Conservation (phyloP, 768 basidiomycete genomes). For the Phylloporus scabripes region DNA sequence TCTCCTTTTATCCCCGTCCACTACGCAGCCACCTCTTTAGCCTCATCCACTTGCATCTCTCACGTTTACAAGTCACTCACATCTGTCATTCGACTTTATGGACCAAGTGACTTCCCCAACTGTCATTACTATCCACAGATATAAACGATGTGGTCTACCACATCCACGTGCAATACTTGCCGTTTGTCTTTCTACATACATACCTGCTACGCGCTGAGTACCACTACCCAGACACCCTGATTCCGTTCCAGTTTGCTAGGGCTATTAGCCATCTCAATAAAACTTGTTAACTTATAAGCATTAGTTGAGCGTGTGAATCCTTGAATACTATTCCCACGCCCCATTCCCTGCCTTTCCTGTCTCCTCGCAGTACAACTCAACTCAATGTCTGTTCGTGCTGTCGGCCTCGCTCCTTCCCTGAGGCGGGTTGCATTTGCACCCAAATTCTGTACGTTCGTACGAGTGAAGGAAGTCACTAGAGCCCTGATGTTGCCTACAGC, state of each 20-base stretch:
- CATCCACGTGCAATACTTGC: constrained; percentile 6
- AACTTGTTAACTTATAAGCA: not conserved
- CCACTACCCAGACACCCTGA: constrained; percentile 1
- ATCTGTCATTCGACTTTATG: constrained; percentile 1
- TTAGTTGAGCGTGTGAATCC: constrained; percentile 9
- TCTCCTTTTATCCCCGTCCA: not conserved
- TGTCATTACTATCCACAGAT: constrained; percentile 15
- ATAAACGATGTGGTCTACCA: constrained; percentile 8
- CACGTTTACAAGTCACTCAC: not conserved
- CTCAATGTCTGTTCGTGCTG: constrained; percentile 34
- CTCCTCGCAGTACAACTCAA: not conserved
- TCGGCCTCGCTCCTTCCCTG: constrained; percentile 55
- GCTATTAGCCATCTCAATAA: not conserved
- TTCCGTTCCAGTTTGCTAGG: not conserved
- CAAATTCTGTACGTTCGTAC: constrained; percentile 23
- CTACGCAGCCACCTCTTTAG: not conserved
- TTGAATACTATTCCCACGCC: constrained; percentile 17
- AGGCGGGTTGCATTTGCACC: constrained; percentile 43
- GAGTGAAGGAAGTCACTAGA: not conserved
- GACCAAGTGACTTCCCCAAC: not conserved
- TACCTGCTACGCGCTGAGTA: constrained; percentile 18
- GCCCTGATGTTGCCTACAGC: constrained; percentile 22
- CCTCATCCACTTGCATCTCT: constrained; percentile 5
- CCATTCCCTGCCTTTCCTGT: not conserved
- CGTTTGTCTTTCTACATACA: constrained; percentile 8